These are phyloP conservation scores for Cicer yamashitae DNA, from an alignment of 306 rosid genomes.

Conservation along the genomic window DNA sequence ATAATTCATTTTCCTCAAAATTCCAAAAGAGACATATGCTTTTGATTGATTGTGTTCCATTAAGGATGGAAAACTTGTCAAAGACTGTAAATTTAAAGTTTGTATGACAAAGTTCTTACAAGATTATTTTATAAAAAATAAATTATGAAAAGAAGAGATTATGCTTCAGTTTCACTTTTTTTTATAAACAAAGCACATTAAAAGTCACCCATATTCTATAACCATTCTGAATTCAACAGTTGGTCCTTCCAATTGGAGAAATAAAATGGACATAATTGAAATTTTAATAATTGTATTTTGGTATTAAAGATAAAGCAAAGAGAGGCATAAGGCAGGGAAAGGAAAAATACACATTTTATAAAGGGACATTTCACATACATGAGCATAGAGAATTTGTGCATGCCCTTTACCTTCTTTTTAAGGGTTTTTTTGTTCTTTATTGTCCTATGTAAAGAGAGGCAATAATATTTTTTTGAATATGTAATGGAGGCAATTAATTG, in stretches of 20 bases:
- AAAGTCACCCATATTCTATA: slow-evolving; percentile 41
- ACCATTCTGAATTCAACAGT: slow-evolving; percentile 40
- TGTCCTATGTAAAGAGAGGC: not conserved
- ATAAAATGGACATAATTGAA: slow-evolving; percentile 33
- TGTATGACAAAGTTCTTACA: slow-evolving; percentile 39
- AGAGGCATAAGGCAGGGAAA: slow-evolving; percentile 28
- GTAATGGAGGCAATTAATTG: slow-evolving; percentile 18
- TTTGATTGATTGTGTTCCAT: slow-evolving; percentile 35
- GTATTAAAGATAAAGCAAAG: slow-evolving; percentile 40
- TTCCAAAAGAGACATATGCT: slow-evolving; percentile 1
- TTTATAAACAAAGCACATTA: slow-evolving; percentile 43
- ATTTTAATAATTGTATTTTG: slow-evolving; percentile 33
- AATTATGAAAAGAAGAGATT: slow-evolving; percentile 52
- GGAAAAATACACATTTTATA: slow-evolving; percentile 32
- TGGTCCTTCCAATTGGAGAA: slow-evolving; percentile 25
- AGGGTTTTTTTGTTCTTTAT: slow-evolving; percentile 26
- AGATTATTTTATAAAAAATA: not conserved
- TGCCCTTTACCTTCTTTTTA: slow-evolving; percentile 11
- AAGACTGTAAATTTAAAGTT: slow-evolving; percentile 32
- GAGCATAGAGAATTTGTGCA: slow-evolving; percentile 14
- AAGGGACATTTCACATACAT: slow-evolving; percentile 23
- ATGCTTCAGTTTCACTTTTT: slow-evolving; percentile 39
- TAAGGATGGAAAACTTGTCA: slow-evolving; percentile 41
- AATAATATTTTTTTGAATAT: not conserved
- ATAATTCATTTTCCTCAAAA: not conserved